Evolutionary conservation across 2,329 filamentous ascomycete genomes (phyloP), one percentile per base, ranked within the genome.

Genomic region (Macrophomina tecta): DNA sequence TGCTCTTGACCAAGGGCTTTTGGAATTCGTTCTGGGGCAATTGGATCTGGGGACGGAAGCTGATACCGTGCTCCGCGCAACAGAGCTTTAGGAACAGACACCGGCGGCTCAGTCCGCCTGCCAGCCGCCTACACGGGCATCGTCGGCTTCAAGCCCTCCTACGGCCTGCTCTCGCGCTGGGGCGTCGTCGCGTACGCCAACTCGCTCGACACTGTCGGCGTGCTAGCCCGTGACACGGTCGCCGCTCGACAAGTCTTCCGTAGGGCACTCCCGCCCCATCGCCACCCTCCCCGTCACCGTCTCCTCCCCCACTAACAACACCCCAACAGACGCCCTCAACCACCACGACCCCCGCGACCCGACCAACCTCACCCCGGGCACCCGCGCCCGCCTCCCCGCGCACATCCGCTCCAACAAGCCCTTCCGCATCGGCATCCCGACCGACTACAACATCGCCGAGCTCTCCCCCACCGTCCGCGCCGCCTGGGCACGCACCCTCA

Each of bases 141-240:
- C 0, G 85, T 94, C 16, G 94, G 94, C 0, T 97, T 94, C 79
- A 97, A 97, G 78, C 94, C 94, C 1, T 95, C 91, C 34, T 97
- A 97, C 75, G 94, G 94, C 16, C 86, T 94, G 80, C 78, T 97
- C 36, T 96, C 92, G 52, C 86, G 94, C 68, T 92, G 89, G 83
- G 94, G 94, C 1, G 91, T 97, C 2, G 87, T 97, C 60, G 90
- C 93, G 14, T 97, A 97, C 76, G 94, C 94, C 8, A 97, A 97
- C 77, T 97, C 92, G 1, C 82, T 97, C 8, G 94, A 97, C 75
- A 97, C 94, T 0, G 92, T 97, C 8, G 94, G 94, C 0, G 83
- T 97, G 3, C 72, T 97, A 51, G 88, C 89, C 0, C 80, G 76
- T 55, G 82, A 81, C 3, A 86, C 88, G 0, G 76, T n/a, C 65